Evolutionary conservation across 441 rosid species (phyloP), one percentile per base, ranked within the genome.

Genomic region (Omphalea diandra): DNA sequence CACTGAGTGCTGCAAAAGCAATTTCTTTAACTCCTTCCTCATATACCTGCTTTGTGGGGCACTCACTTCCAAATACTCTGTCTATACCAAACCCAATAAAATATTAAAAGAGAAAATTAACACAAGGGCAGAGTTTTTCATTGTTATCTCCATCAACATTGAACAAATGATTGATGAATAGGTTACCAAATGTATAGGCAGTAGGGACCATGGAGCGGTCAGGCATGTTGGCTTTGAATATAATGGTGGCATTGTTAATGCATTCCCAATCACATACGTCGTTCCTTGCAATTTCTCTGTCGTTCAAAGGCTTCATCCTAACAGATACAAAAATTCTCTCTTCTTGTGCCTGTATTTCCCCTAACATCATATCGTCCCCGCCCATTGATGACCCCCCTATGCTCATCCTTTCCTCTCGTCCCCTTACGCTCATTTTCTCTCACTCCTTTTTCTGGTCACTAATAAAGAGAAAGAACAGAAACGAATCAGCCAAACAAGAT

Each of bases 201-300:
- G 89, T 72, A 2, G 98, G 97, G 75, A 80, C 85, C 83, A 87
- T 79, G 69, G 94, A 87, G 63, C 97, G 82, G 55, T 94, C 97
- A 11, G 90, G 87, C 44, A 85, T 77, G 72, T 73, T 84, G 52
- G 79, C 79, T 73, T 86, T 89, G 83, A 85, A 89, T 18, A 89
- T 67, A 33, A 95, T 68, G 67, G 97, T 90, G 80, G 75, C 81
- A 53, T 83, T 76, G 73, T 87, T 78, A n/a, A 88, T 76, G 81
- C 96, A 95, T 78, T 90, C 90, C 97, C 99, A 95, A 73, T 92
- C 97, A 2, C 89, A 87, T 10, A 77, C 81, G 50, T 86, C 90
- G 33, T 86, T 77, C 76, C 87, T 86, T 9, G 82, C 56, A 65
- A 69, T 75, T 67, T 95, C 97, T 77, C 79, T 94, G 40, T 88